These are phyloP conservation scores for Lactarius psammicola DNA, from an alignment of 768 basidiomycete species.

Conservation along the genomic window DNA sequence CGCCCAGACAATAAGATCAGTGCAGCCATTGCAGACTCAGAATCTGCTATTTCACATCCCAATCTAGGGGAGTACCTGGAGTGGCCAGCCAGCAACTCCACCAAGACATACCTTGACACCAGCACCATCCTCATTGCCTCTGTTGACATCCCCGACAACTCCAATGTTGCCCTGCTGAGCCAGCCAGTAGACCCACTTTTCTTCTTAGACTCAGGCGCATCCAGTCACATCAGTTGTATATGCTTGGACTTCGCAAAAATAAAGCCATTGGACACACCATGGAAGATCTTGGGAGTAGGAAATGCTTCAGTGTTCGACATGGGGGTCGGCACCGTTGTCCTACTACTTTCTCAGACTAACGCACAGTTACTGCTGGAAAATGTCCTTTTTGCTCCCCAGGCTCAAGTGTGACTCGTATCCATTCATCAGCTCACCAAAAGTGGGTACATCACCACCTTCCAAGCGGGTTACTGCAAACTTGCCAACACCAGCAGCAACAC, in stretches of 20 bases:
- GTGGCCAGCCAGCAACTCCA: no score
- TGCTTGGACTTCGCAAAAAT: constrained; percentile 33
- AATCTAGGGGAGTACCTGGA: no score
- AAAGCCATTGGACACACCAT: constrained; percentile 29
- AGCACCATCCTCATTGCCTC: background rate
- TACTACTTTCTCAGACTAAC: constrained; percentile 18
- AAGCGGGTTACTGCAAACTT: background rate
- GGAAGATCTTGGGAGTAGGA: constrained; percentile 34
- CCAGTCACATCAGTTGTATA: constrained; percentile 32
- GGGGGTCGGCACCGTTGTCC: no score
- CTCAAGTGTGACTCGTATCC: constrained; percentile 27
- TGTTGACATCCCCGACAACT: background rate
- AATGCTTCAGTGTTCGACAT: constrained; percentile 33
- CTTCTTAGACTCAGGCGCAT: constrained; percentile 35
- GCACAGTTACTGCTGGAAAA: background rate
- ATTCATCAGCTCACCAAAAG: constrained; percentile 6
- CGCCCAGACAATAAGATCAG: no score
- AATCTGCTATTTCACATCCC: no score
- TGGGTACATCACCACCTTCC: background rate
- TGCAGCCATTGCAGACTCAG: no score
- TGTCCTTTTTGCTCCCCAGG: constrained; percentile 29
- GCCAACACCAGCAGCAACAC: background rate
- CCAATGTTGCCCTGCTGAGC: no score
- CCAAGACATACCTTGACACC: background rate
- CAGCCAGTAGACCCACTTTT: no score